Base-by-base conservation (phyloP, 768 basidiomycete species). In the Rhodotorula babjevae region DNA sequence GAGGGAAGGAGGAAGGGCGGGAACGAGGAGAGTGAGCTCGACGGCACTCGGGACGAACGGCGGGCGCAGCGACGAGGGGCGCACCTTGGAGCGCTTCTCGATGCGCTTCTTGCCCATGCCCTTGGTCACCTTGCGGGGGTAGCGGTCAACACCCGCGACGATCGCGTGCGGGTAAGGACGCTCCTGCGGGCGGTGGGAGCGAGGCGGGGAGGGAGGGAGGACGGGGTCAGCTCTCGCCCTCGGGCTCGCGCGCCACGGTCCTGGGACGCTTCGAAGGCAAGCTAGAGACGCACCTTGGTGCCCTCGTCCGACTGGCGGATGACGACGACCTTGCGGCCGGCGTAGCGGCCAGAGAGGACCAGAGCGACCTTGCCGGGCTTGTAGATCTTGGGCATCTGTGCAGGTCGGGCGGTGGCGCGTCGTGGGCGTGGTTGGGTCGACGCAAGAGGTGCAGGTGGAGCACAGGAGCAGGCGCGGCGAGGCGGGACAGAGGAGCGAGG, bases 311-410 rank as follows among this genome's bases (percentile, higher is more conserved):
- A 82, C 83, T 97, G 95, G 84, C 94, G 96, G 84, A 99, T 93
- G 77, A 98, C 91, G 73, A 99, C 95, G 78, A 97, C 95, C 86
- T 99, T 99, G 86, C 92, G 93, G 81, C 96, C 96, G 77, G 96
- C 96, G 83, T 97, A 96, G 82, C 96, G 93, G 82, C 96, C 96
- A 47, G 55, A 59, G 70, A 75, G 74, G 67, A 75, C 74, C 64
- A 75, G 70, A 49, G 82, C 82, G 69, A 82, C 82, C 78, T 82
- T 82, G 79, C 82, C 82, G 77, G 82, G 82, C 81, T 83, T 83
- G 82, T 83, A 83, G 81, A 83, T 82, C 82, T 77, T 74, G 71
- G 68, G 72, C 71, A 76, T 70, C 69, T 68, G 42, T 15, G 40
- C 31, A 11, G 27, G 40, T 36, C 44, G 55, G 21, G 23, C 19